These are phyloP conservation scores for Erysimum cheiri DNA, from an alignment of 441 rosid genomes.

Conservation along the genomic window DNA sequence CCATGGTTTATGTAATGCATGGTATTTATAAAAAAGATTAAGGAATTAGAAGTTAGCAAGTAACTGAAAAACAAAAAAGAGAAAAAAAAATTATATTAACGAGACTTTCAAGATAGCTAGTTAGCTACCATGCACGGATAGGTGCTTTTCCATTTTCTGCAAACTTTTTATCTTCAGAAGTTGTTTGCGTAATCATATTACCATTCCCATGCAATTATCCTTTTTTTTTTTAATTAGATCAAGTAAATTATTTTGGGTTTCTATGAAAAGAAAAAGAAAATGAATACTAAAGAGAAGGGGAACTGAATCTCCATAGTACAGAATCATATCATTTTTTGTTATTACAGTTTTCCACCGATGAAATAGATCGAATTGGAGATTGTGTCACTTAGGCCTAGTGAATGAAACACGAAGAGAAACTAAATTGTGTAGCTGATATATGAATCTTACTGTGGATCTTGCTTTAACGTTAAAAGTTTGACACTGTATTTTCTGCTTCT, in stretches of 20 bases:
- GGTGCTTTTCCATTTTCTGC: conserved; percentile 21
- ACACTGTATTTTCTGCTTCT: neutral
- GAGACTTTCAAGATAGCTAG: conserved; percentile 7
- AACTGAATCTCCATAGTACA: neutral
- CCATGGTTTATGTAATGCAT: neutral
- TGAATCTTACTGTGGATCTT: neutral
- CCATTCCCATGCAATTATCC: conserved; percentile 5
- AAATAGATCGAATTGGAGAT: neutral
- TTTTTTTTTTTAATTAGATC: neutral
- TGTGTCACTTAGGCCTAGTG: neutral
- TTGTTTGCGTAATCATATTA: neutral
- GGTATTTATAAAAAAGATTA: neutral
- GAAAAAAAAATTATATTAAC: neutral
- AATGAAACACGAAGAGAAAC: neutral
- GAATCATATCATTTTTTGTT: neutral
- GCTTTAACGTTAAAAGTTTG: neutral
- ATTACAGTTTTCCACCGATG: neutral
- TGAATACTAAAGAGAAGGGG: neutral
- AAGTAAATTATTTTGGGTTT: neutral
- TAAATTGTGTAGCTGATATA: neutral
- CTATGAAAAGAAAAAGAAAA: neutral
- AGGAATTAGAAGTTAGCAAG: neutral
- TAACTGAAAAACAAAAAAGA: neutral
- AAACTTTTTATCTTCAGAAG: conserved; percentile 19
- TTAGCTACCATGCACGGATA: neutral